Evolutionary conservation across 169 alveolate species (phyloP).

Genomic region (Theileria annulata): DNA sequence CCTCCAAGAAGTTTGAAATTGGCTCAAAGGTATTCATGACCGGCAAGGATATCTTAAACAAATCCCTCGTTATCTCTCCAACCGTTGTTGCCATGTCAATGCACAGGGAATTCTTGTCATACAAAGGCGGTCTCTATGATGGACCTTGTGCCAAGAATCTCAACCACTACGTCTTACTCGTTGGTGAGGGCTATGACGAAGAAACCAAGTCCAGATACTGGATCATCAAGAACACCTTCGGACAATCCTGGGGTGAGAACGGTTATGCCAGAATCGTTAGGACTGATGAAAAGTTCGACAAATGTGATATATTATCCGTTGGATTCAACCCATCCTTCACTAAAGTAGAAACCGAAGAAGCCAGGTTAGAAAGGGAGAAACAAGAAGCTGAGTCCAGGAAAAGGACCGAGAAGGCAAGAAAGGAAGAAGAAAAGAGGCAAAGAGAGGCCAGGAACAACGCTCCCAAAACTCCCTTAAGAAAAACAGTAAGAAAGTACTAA

Average conservation of each 20-base stretch:
- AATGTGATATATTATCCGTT: slow-evolving; percentile 52
- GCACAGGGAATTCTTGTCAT: slow-evolving; percentile 77
- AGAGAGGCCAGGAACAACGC: neutral
- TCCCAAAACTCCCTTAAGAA: neutral
- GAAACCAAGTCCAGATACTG: slow-evolving; percentile 69
- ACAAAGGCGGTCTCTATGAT: slow-evolving; percentile 78
- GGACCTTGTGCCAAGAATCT: slow-evolving; percentile 65
- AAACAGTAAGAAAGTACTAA: neutral
- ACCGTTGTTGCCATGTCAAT: slow-evolving; percentile 90
- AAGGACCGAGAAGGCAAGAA: neutral
- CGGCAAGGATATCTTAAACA: slow-evolving; percentile 66
- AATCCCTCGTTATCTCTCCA: slow-evolving; percentile 70
- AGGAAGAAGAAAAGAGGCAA: neutral
- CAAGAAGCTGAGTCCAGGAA: neutral
- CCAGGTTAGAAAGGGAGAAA: neutral
- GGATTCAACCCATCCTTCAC: slow-evolving; percentile 56
- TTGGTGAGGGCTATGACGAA: slow-evolving; percentile 80
- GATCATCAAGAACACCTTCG: slow-evolving; percentile 85
- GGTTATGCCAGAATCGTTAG: slow-evolving; percentile 78
- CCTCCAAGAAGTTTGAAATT: slow-evolving; percentile 17
- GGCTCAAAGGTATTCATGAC: slow-evolving; percentile 25
- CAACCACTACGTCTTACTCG: slow-evolving; percentile 84
- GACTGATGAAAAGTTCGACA: slow-evolving; percentile 43
- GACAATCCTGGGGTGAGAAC: slow-evolving; percentile 82
- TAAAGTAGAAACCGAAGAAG: neutral